Conservation (phyloP, 2,329 filamentous ascomycete species). For the Xylaria sp. region DNA sequence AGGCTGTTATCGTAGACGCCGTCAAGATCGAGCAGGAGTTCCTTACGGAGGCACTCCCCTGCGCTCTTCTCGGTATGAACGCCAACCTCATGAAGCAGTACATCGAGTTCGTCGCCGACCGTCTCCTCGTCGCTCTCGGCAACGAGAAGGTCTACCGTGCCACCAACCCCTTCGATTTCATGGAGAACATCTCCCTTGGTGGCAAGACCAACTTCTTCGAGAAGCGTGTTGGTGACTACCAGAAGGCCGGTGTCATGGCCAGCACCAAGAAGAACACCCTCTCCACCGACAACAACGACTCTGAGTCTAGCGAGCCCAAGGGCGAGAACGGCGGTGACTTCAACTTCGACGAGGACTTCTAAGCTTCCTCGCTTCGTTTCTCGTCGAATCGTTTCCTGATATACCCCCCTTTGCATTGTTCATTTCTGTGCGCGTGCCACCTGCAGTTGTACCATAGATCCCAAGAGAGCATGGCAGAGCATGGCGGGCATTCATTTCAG, state of each 20-base stretch:
- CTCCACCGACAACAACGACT: slow-evolving; percentile 37
- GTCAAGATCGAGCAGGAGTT: slow-evolving; percentile 97
- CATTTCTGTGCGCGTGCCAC: no score
- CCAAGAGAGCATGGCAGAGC: no score
- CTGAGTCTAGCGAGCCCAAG: slow-evolving; percentile 45
- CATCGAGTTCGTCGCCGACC: slow-evolving; percentile 98
- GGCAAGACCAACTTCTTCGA: slow-evolving; percentile 99
- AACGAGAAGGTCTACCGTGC: slow-evolving; percentile 92
- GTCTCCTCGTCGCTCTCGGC: slow-evolving; percentile 85
- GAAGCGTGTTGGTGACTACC: slow-evolving; percentile 99
- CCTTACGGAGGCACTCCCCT: slow-evolving; percentile 89
- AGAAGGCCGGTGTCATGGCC: slow-evolving; percentile 98
- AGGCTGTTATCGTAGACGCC: slow-evolving; percentile 89
- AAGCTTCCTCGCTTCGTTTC: slow-evolving; percentile 38
- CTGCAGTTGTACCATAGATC: no score
- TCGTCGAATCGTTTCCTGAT: slow-evolving; percentile 7
- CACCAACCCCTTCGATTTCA: slow-evolving; percentile 98
- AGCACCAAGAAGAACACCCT: slow-evolving; percentile 66
- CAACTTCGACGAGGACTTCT: slow-evolving; percentile 95
- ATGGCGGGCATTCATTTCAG: no score
- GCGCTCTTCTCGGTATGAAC: slow-evolving; percentile 96
- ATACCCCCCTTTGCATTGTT: slow-evolving; percentile 1
- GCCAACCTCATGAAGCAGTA: slow-evolving; percentile 97
- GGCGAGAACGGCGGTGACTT: slow-evolving; percentile 70
- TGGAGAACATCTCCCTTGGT: slow-evolving; percentile 98